Evolutionary conservation across 1,284 basidiomycete genomes (phyloP).

Genomic region (Rhizoctonia solani): DNA sequence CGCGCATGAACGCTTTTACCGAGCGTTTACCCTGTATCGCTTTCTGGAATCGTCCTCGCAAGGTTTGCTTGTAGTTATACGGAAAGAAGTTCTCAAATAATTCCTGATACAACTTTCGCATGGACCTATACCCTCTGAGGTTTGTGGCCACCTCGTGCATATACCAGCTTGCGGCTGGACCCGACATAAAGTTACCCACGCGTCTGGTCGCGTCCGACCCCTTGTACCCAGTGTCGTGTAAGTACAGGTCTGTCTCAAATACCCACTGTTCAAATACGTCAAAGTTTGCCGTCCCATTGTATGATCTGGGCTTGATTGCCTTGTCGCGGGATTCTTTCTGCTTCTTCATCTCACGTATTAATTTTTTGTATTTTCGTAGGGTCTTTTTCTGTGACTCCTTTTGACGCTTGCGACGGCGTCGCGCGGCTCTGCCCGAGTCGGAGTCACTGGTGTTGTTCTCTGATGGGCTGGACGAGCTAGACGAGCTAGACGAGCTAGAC

Average conservation of each 20-base stretch:
- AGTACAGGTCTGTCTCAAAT: constrained; percentile 12
- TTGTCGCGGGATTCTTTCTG: neutral
- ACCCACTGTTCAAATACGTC: constrained; percentile 25
- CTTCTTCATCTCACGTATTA: neutral
- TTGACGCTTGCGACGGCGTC: too few species aligned
- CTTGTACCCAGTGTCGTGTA: neutral
- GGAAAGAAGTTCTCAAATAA: constrained; percentile 55
- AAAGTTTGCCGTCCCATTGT: constrained; percentile 11
- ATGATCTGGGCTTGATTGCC: neutral
- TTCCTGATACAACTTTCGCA: neutral
- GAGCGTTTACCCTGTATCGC: constrained; percentile 37
- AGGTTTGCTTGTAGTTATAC: constrained; percentile 44
- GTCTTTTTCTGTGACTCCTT: too few species aligned
- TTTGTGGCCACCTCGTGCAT: constrained; percentile 24
- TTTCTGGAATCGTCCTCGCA: constrained; percentile 37
- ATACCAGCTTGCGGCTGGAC: constrained; percentile 12
- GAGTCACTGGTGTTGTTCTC: too few species aligned
- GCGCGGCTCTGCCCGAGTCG: too few species aligned
- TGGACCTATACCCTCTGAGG: neutral
- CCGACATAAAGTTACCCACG: constrained; percentile 16
- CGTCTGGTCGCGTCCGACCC: neutral
- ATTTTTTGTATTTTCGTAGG: too few species aligned
- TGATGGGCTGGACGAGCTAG: too few species aligned
- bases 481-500: too few species aligned
- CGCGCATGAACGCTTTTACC: constrained; percentile 41